Conservation (phyloP, 2,329 filamentous ascomycete genomes). For the Blastomyces parvus region DNA sequence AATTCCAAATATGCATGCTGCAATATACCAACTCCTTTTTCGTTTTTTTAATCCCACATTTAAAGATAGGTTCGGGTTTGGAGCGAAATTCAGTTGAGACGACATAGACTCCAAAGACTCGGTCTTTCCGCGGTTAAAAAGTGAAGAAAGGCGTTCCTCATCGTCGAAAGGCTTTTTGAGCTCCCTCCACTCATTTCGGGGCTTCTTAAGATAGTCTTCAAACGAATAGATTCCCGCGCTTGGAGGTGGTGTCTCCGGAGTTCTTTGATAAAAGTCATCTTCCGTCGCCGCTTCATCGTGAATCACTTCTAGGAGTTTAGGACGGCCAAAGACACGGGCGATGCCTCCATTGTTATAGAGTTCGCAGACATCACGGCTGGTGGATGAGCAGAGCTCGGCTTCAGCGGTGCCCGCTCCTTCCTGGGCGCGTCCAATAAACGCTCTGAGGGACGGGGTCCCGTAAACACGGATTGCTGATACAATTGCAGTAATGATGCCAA, state of each 20-base stretch:
- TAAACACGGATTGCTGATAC: conserved; percentile 21
- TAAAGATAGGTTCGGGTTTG: conserved; percentile 19
- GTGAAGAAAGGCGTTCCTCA: not conserved
- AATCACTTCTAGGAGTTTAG: conserved; percentile 28
- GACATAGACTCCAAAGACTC: not conserved
- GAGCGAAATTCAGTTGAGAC: conserved; percentile 8
- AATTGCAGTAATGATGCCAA: conserved; percentile 21
- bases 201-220: conserved; percentile 20
- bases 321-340: conserved; percentile 28
- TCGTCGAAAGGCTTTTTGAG: not conserved
- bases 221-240: conserved; percentile 19
- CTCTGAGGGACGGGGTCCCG: conserved; percentile 15
- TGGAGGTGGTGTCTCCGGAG: conserved; percentile 9
- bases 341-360: conserved; percentile 37
- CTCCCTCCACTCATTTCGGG: not conserved
- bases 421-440: conserved; percentile 21
- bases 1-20: conserved; percentile 19
- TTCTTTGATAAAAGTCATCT: conserved; percentile 26
- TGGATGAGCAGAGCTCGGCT: conserved; percentile 23
- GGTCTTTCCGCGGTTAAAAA: not conserved
- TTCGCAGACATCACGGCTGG: conserved; percentile 24
- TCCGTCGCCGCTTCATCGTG: conserved; percentile 36
- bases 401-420: conserved; percentile 19
- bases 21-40: not conserved
- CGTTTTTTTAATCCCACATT: conserved; percentile 18